Percentiles rank a stretch among this genome's conserved stretches.
These are phyloP conservation scores for Calocera cornea DNA, from an alignment of 768 basidiomycete species.

Conservation along the genomic window DNA sequence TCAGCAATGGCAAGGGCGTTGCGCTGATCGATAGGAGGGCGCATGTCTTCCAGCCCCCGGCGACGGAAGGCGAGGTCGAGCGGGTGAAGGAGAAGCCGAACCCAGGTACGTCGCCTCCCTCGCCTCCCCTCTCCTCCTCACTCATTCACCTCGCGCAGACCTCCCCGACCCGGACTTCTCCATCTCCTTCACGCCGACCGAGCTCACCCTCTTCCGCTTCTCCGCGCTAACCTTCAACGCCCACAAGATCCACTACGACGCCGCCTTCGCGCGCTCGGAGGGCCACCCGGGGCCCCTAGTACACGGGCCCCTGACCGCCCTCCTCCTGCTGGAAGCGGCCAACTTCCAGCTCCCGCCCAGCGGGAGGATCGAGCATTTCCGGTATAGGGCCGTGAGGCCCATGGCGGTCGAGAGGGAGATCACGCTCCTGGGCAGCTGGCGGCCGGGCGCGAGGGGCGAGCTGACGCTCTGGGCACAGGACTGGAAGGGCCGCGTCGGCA, in stretches of 20 bases:
- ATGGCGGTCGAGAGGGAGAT: constrained; percentile 20
- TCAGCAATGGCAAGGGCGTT: constrained; percentile 19
- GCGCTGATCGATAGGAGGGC: constrained; percentile 45
- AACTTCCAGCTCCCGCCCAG: constrained; percentile 37
- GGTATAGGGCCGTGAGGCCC: constrained; percentile 53
- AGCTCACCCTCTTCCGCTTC: constrained; percentile 69
- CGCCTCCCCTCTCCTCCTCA: background rate
- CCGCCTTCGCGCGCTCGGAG: constrained; percentile 54
- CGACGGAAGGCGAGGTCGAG: constrained; percentile 14
- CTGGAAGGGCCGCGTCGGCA: constrained; percentile 47
- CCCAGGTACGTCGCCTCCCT: background rate
- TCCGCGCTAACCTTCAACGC: constrained; percentile 79
- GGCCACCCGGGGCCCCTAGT: constrained; percentile 76
- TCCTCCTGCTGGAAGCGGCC: constrained; percentile 58
- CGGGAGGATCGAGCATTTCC: constrained; percentile 36
- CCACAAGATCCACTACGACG: constrained; percentile 73
- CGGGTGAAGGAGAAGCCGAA: background rate
- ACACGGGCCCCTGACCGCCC: constrained; percentile 68
- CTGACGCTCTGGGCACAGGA: constrained; percentile 47
- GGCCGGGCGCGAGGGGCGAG: constrained; percentile 23
- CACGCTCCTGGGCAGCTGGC: constrained; percentile 13
- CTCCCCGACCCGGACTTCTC: constrained; percentile 37
- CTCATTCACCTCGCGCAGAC: background rate
- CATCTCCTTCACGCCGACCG: constrained; percentile 51
- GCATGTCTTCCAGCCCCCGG: constrained; percentile 47